Evolutionary conservation across 805 yeast species (phyloP), one percentile per base, ranked within the genome.

Genomic region (Maudiozyma barnettii): DNA sequence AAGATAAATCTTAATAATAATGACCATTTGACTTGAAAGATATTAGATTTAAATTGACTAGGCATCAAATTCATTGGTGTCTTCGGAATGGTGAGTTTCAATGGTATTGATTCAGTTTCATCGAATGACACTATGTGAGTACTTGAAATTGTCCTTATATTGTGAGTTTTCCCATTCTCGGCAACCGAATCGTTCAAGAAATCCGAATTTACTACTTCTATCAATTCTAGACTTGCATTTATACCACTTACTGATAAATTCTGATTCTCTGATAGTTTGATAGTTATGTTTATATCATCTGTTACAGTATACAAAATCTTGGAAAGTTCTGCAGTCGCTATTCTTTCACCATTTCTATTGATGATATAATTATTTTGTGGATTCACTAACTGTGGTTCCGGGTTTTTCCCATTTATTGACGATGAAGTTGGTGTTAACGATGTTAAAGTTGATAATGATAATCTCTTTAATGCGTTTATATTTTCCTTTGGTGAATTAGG

Each of bases 261-360:
- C 33, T 47, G 51, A 1, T 68, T 60, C 5, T 45, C 52, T 6
- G 60, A 50, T 19, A 72, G 68, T 50, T 63, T 70, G 39, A 71
- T 55, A 18, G 54, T 57, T 7, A 75, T 50, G 19, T 69, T 67
- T 8, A 79, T 64, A 16, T 69, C 68, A 39, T 76, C 81, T 1
- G 79, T 74, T 4, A 70, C 61, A 18, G 73, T 66, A 50, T 68
- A 74, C 37, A 67, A 65, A 2, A 69, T 61, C 49, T 69, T 71
- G 7, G 75, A 67, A 23, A 73, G 59, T 1, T 56, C 48, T 18
- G 74, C 41, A 16, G 61, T 66, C 0, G 78, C 73, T 8, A 78
- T 65, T 12, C 63, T 55, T 40, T 65, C 57, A 8, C 73, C 68
- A 45, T 71, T 65, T 46, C 73, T 61, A 38, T 72, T 71, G 7